Conservation (phyloP, 106 monocot genomes). For the Acorus gramineus region DNA sequence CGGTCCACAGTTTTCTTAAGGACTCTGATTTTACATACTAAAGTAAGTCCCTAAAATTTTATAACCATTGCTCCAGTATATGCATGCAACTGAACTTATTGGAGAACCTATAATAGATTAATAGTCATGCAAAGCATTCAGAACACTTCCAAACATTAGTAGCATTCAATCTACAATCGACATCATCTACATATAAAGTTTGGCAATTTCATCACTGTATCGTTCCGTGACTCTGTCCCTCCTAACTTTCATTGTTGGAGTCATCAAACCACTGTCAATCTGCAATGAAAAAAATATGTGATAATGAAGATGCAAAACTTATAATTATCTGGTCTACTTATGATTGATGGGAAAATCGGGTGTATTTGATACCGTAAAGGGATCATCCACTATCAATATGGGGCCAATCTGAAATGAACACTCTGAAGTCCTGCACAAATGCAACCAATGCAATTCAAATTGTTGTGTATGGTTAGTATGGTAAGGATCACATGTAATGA, state of each 20-base stretch:
- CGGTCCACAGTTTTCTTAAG: no score
- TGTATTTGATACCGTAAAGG: conserved; percentile 51
- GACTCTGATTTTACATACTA: no score
- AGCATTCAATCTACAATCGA: no score
- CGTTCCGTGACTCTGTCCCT: conserved; percentile 56
- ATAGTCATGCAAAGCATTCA: neutral
- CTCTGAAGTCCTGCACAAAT: conserved; percentile 50
- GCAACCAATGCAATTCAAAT: neutral
- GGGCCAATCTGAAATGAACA: conserved; percentile 81
- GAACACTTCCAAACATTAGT: neutral
- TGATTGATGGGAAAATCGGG: no score
- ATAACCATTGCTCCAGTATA: no score
- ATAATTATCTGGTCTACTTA: no score
- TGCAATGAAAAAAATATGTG: conserved; percentile 14
- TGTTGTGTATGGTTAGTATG: neutral
- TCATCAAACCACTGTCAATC: conserved; percentile 88
- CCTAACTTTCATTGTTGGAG: conserved; percentile 88
- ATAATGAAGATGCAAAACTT: neutral
- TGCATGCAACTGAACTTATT: no score
- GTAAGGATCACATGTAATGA: no score
- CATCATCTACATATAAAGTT: conserved; percentile 38
- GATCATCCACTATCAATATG: conserved; percentile 60
- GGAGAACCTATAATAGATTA: neutral
- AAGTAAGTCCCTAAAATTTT: no score
- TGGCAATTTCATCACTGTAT: conserved; percentile 50